These are phyloP conservation scores for Ilyonectria sp. DNA, from an alignment of 2,329 filamentous ascomycete genomes.

Conservation along the genomic window DNA sequence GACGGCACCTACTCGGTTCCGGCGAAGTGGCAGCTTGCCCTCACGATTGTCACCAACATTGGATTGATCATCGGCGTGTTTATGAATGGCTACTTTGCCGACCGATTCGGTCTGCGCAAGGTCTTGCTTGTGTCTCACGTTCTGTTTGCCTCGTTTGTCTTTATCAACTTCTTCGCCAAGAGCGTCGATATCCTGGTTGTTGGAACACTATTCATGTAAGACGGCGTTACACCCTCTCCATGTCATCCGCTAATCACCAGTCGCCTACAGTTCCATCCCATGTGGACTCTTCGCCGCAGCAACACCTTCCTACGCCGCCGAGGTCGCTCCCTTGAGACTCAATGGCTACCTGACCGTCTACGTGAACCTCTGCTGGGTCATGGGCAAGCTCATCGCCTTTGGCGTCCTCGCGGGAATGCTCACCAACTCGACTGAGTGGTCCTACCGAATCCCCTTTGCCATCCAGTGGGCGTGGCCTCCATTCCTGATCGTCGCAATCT, in stretches of 20 bases:
- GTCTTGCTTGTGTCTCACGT: slow-evolving; percentile 66
- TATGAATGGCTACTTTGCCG: slow-evolving; percentile 35
- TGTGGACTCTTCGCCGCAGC: slow-evolving; percentile 23
- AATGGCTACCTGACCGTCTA: slow-evolving; percentile 45
- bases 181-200: slow-evolving; percentile 25
- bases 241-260: not conserved
- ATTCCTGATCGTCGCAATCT: slow-evolving; percentile 20
- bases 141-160: slow-evolving; percentile 43
- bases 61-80: slow-evolving; percentile 39
- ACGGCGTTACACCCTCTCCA: too few species aligned
- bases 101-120: slow-evolving; percentile 53
- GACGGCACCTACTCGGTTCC: slow-evolving; percentile 33
- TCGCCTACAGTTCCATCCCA: slow-evolving; percentile 43
- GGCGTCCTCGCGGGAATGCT: slow-evolving; percentile 53
- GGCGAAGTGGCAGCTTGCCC: slow-evolving; percentile 40
- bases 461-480: slow-evolving; percentile 28
- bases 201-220: slow-evolving; percentile 18
- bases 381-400: slow-evolving; percentile 54
- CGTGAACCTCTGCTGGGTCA: slow-evolving; percentile 35
- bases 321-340: slow-evolving; percentile 18
- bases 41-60: slow-evolving; percentile 32
- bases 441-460: slow-evolving; percentile 19
- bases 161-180: slow-evolving; percentile 42
- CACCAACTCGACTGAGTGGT: slow-evolving; percentile 17
- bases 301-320: slow-evolving; percentile 25